Conservation (phyloP, 176 grass and related monocot species). For the Zoysia pacifica region DNA sequence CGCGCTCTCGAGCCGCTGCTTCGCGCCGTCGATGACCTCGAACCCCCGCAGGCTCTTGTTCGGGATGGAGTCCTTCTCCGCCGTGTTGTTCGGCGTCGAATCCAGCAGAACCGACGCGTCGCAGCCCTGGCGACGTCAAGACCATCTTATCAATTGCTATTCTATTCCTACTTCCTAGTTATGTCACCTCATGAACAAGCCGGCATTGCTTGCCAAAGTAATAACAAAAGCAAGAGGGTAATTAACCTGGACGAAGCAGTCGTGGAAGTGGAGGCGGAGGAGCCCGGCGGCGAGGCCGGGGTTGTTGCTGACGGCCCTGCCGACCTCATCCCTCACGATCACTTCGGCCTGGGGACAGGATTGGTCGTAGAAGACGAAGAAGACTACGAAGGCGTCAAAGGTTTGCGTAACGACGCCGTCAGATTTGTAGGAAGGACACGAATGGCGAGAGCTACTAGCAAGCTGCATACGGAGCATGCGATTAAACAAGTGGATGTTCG, state of each 20-base stretch:
- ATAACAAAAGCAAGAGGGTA: not conserved
- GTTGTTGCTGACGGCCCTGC: constrained; percentile 37
- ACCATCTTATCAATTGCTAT: not conserved
- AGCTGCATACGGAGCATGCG: too few relatives aligned
- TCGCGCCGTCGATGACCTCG: constrained; percentile 58
- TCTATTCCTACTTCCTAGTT: too few relatives aligned
- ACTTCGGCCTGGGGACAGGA: constrained; percentile 53
- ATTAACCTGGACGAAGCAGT: constrained; percentile 68
- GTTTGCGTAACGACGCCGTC: not conserved
- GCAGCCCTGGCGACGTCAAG: constrained; percentile 44
- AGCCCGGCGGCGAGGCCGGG: constrained; percentile 50
- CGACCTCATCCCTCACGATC: constrained; percentile 52
- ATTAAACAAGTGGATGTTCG: not conserved
- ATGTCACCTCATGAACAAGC: not conserved
- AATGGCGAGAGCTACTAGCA: not conserved
- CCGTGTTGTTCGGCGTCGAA: constrained; percentile 49
- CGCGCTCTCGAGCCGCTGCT: constrained; percentile 48
- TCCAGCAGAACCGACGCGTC: constrained; percentile 62
- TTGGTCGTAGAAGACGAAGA: constrained; percentile 46
- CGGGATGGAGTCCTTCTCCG: constrained; percentile 60
- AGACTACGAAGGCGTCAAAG: constrained; percentile 1
- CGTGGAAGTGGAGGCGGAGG: constrained; percentile 77
- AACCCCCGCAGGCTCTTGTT: constrained; percentile 57
- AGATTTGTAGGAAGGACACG: constrained; percentile 36
- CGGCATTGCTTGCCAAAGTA: constrained; percentile 37